A percentile compares a stretch with the other conserved stretches of the same genome.
These are phyloP conservation scores for Calonectria multiphialidica DNA, from an alignment of 2,329 filamentous ascomycete species.

Conservation along the genomic window DNA sequence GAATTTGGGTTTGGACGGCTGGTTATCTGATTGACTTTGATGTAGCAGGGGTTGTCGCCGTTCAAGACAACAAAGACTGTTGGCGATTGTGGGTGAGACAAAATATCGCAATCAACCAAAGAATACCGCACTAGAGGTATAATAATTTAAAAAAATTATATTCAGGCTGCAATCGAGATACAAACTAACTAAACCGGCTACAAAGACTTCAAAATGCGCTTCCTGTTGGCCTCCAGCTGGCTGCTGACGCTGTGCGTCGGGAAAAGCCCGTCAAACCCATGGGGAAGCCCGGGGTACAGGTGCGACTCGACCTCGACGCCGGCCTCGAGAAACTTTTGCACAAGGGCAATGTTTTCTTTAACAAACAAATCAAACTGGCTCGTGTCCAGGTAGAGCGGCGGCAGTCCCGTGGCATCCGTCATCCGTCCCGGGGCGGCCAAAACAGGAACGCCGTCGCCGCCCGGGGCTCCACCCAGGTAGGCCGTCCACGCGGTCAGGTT, in stretches of 20 bases:
- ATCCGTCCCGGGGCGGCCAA: neutral
- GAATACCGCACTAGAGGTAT: neutral
- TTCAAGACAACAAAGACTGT: neutral
- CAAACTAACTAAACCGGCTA: neutral
- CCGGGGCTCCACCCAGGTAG: slow-evolving; percentile 5
- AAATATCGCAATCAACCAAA: too few species aligned
- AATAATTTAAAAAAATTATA: too few species aligned
- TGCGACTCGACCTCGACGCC: neutral
- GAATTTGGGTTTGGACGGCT: neutral
- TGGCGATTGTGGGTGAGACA: too few species aligned
- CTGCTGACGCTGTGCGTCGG: neutral
- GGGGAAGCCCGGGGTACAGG: neutral
- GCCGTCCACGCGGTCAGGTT: slow-evolving; percentile 22
- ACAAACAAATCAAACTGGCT: slow-evolving; percentile 4
- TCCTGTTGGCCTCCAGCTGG: neutral
- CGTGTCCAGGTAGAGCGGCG: neutral
- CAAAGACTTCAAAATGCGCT: neutral
- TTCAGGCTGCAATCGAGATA: neutral
- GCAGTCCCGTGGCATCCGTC: neutral
- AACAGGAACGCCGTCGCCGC: neutral
- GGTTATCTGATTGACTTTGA: neutral
- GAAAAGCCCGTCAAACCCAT: neutral
- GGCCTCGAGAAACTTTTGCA: neutral
- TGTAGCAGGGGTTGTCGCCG: neutral
- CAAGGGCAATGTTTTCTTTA: neutral